Evolutionary conservation across 192 early-diverging fungal genomes (phyloP).

Genomic region (Mycoemilia scoparia): DNA sequence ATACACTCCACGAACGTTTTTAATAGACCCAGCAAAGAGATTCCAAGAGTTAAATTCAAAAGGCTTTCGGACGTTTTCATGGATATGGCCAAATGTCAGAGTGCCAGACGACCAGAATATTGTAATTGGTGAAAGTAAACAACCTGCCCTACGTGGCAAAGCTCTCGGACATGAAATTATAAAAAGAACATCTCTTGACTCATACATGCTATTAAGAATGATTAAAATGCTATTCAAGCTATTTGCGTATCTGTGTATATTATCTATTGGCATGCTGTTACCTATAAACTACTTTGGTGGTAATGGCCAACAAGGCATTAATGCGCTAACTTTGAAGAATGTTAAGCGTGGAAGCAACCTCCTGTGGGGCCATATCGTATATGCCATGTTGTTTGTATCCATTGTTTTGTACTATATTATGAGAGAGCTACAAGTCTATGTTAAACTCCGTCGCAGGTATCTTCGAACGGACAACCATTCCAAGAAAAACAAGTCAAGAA

Average conservation of each 20-base stretch:
- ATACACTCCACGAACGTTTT: conserved; percentile 53
- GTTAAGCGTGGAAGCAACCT: conserved; percentile 25
- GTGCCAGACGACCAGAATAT: conserved; percentile 32
- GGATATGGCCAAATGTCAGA: conserved; percentile 37
- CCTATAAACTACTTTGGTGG: conserved; percentile 51
- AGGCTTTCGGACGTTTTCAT: conserved; percentile 32
- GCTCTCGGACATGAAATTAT: no score
- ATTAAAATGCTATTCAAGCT: conserved; percentile 44
- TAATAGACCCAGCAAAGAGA: conserved; percentile 33
- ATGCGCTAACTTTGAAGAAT: conserved; percentile 52
- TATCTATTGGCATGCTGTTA: conserved; percentile 40
- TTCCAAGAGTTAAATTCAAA: conserved; percentile 34
- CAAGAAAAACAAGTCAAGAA: conserved; percentile 30
- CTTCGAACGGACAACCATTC: conserved; percentile 31
- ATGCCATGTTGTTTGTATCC: conserved; percentile 13
- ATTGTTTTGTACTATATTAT: conserved; percentile 31
- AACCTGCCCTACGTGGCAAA: no score
- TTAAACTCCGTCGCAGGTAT: conserved; percentile 43
- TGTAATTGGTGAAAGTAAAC: no score
- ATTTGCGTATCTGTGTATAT: conserved; percentile 36
- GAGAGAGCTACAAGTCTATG: conserved; percentile 37
- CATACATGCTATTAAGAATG: conserved; percentile 62
- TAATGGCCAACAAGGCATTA: conserved; percentile 26
- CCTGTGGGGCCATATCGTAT: conserved; percentile 53
- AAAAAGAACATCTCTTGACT: conserved; percentile 42